These are phyloP conservation scores for Phytophthora agathidicida DNA, from an alignment of 352 stramenopile species.

Conservation along the genomic window DNA sequence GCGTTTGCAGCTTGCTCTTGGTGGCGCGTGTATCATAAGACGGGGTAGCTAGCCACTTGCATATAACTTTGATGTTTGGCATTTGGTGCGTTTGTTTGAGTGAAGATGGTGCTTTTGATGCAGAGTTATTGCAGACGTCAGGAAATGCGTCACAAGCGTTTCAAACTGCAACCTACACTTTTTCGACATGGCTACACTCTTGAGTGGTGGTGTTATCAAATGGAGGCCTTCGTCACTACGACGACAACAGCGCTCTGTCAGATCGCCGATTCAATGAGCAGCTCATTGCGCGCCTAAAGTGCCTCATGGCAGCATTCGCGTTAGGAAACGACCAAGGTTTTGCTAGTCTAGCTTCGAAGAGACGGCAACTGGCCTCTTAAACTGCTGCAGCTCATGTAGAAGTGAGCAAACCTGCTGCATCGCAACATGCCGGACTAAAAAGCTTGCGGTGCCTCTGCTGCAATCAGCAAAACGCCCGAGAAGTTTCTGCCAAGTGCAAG, in stretches of 20 bases:
- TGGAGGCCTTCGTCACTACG: conserved; percentile 7
- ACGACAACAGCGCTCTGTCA: background rate
- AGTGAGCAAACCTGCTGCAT: too few relatives aligned
- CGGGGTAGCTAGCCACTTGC: conserved; percentile 28
- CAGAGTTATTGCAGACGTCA: too few relatives aligned
- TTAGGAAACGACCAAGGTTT: too few relatives aligned
- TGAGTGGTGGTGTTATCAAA: background rate
- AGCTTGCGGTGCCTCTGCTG: background rate
- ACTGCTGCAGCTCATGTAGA: conserved; percentile 7
- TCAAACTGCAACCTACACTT: conserved; percentile 37
- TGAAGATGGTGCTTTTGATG: too few relatives aligned
- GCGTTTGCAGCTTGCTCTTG: conserved; percentile 1
- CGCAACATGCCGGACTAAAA: background rate
- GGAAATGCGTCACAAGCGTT: conserved; percentile 4
- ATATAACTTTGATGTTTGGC: conserved; percentile 30
- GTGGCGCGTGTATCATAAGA: conserved; percentile 40
- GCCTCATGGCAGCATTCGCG: too few relatives aligned
- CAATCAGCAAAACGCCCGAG: background rate
- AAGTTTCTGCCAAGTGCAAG: conserved; percentile 2
- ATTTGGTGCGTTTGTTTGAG: conserved; percentile 14
- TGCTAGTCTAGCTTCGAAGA: background rate
- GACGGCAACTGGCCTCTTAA: conserved; percentile 5
- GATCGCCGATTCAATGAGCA: background rate
- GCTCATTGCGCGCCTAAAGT: background rate
- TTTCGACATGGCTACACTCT: conserved; percentile 29